These are phyloP conservation scores for Neonectria sp. DNA, from an alignment of 2,329 filamentous ascomycete genomes.

Conservation along the genomic window DNA sequence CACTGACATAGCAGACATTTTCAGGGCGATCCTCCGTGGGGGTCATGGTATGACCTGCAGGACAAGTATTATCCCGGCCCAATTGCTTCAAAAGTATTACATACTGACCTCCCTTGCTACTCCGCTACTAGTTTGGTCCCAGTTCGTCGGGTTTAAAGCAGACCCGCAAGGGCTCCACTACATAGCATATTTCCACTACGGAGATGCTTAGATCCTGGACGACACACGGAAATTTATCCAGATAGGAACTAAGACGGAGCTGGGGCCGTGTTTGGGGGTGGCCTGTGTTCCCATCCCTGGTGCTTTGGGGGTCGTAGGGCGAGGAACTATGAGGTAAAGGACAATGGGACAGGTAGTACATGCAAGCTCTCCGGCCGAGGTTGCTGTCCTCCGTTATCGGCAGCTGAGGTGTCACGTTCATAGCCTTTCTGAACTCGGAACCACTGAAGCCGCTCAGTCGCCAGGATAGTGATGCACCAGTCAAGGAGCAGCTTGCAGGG, in stretches of 20 bases:
- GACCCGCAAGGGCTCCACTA: not conserved
- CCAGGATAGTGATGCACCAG: constrained; percentile 2
- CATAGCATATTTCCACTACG: not conserved
- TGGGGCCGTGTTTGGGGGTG: constrained; percentile 6
- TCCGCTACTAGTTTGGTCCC: constrained; percentile 16
- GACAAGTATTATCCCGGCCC: not conserved
- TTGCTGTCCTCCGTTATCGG: not conserved
- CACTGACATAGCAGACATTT: not conserved
- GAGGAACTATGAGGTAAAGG: constrained; percentile 3
- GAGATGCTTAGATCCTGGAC: not conserved
- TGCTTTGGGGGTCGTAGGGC: constrained; percentile 7
- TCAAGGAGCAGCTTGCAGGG: constrained; percentile 6
- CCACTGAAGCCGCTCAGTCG: not conserved
- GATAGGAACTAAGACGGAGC: not conserved
- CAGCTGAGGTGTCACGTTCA: no score
- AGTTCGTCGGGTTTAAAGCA: constrained; percentile 4
- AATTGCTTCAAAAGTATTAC: constrained; percentile 22
- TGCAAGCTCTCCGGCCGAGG: not conserved
- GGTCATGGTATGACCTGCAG: constrained; percentile 15
- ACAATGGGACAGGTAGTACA: not conserved
- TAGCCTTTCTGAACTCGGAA: not conserved
- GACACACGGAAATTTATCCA: constrained; percentile 3
- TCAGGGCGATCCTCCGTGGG: constrained; percentile 11
- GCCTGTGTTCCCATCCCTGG: not conserved
- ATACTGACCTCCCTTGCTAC: constrained; percentile 6